phyloP scores from a whole-genome alignment of 345 rosid species.

The Melaleuca alternifolia region DNA sequence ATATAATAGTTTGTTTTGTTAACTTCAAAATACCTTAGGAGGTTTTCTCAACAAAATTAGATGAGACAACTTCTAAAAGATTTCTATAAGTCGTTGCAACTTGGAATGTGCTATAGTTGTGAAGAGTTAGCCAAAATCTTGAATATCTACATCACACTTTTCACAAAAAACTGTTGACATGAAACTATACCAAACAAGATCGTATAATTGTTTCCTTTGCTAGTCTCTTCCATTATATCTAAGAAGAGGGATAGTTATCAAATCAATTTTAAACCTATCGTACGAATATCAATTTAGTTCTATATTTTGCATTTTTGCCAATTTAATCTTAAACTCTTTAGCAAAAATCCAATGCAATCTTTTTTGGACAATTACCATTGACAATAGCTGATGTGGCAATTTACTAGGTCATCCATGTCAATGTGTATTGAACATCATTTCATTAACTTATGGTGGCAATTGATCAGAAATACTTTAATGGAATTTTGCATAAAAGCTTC shows the following conservation, averaged over 20 bases:
- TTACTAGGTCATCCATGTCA: not conserved
- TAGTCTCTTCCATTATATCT: not conserved
- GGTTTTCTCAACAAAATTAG: not conserved
- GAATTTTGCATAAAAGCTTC: not conserved
- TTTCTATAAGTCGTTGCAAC: not conserved
- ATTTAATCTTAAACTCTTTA: not conserved
- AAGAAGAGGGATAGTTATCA: not conserved
- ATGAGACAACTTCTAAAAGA: not conserved
- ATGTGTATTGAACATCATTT: not conserved
- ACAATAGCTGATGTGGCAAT: rapidly evolving
- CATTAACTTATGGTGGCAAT: not conserved
- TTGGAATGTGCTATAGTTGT: not conserved
- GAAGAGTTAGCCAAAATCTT: not conserved
- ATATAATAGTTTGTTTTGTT: not conserved
- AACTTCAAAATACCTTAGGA: not conserved
- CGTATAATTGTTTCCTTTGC: not conserved
- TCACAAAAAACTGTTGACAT: not conserved
- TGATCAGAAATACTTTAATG: rapidly evolving
- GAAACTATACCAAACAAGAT: not conserved
- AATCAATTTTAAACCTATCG: not conserved
- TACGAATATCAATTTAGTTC: not conserved
- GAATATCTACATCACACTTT: not conserved
- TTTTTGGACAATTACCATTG: rapidly evolving
- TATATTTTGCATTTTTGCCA: not conserved
- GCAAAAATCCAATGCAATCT: not conserved